Conservation (phyloP, 306 rosid species). For the Sesbania bispinosa region DNA sequence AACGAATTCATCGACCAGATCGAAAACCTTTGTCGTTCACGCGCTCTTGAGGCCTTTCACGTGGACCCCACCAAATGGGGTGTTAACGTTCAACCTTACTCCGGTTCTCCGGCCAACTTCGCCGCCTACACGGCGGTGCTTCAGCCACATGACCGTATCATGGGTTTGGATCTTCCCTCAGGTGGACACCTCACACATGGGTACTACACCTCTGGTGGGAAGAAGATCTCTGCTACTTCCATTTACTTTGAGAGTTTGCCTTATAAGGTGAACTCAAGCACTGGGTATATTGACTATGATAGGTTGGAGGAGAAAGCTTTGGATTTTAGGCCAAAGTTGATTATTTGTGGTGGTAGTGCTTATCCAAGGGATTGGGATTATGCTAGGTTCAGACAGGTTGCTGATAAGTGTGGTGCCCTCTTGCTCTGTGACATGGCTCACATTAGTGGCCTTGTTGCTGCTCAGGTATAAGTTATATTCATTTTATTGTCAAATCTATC, state of each 20-base stretch:
- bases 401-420: conserved; percentile 85
- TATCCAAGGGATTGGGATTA: conserved; percentile 96
- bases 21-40: conserved; percentile 76
- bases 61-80: conserved; percentile 68
- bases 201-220: conserved; percentile 86
- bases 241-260: conserved; percentile 95
- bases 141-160: conserved; percentile 84
- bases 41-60: conserved; percentile 76
- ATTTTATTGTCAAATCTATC: neutral
- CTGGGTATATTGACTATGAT: conserved; percentile 76
- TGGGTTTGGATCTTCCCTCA: conserved; percentile 92
- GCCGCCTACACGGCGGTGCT: conserved; percentile 97
- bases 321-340: conserved; percentile 83
- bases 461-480: conserved; percentile 48
- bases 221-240: conserved; percentile 94
- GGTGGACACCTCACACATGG: conserved; percentile 92
- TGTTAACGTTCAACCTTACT: conserved; percentile 88
- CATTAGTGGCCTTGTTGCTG: conserved; percentile 92
- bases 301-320: conserved; percentile 89
- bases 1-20: conserved; percentile 87
- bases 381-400: conserved; percentile 50
- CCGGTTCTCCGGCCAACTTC: conserved; percentile 92
- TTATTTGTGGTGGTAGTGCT: conserved; percentile 93
- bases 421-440: conserved; percentile 95
- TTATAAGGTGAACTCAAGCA: conserved; percentile 58